These are phyloP conservation scores for Leishmania martiniquensis DNA, from an alignment of 208 protist genomes.

Conservation along the genomic window DNA sequence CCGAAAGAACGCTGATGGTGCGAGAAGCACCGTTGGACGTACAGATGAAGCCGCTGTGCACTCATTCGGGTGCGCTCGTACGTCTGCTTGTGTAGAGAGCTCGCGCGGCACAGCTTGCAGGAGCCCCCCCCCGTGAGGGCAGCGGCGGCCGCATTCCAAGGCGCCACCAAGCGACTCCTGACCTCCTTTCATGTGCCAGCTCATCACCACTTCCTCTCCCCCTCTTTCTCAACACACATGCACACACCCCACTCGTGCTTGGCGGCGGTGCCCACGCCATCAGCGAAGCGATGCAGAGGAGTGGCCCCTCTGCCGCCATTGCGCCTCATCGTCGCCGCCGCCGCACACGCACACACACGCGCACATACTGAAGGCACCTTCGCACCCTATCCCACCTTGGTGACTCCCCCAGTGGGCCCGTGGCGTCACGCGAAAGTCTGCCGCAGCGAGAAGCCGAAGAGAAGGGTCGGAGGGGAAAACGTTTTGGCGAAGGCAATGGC, in stretches of 20 bases:
- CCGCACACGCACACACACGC: background rate
- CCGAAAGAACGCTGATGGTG: background rate
- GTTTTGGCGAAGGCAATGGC: conserved; percentile 1
- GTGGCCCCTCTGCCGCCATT: background rate
- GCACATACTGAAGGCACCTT: background rate
- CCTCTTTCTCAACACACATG: background rate
- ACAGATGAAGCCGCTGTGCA: background rate
- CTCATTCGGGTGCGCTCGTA: background rate
- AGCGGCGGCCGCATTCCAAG: background rate
- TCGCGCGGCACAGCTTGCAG: background rate
- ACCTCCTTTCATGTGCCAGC: background rate
- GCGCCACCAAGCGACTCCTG: background rate
- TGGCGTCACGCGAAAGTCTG: background rate
- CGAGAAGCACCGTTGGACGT: background rate
- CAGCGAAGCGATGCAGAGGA: background rate
- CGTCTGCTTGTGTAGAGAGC: background rate
- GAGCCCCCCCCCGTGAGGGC: background rate
- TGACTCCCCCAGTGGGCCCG: background rate
- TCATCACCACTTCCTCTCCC: background rate
- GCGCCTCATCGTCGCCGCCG: background rate
- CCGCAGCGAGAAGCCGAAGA: background rate
- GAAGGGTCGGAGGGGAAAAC: background rate
- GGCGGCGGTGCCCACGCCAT: background rate
- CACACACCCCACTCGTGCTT: background rate
- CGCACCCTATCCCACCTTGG: background rate